Percentiles rank a stretch among this genome's conserved stretches.
These are phyloP conservation scores for Saccharomycopsis fermentans DNA, from an alignment of 805 yeast species.

Conservation along the genomic window DNA sequence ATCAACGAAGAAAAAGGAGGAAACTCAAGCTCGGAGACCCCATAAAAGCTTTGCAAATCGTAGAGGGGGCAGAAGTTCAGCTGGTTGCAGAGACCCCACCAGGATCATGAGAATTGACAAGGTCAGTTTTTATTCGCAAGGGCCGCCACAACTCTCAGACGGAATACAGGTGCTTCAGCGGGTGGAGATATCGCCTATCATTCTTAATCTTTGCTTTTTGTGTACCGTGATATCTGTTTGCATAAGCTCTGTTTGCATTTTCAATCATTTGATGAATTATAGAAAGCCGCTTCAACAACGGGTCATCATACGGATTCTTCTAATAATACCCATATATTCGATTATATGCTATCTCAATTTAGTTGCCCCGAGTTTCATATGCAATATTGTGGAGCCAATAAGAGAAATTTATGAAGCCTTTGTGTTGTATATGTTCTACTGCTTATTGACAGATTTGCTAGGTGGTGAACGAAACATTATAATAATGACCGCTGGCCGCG, in stretches of 20 bases:
- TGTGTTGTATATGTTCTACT: constrained; percentile 87
- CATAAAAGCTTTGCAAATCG: too few relatives aligned
- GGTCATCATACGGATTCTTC: constrained; percentile 66
- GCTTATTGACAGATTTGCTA: constrained; percentile 66
- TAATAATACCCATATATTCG: constrained; percentile 77
- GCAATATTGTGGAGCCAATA: constrained; percentile 53
- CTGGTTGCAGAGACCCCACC: background rate
- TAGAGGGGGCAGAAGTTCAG: background rate
- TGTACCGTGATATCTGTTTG: constrained; percentile 7
- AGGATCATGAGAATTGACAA: background rate
- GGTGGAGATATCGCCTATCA: background rate
- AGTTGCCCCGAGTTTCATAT: constrained; percentile 31
- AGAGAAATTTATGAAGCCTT: constrained; percentile 93
- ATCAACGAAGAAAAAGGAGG: too few relatives aligned
- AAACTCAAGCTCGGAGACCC: too few relatives aligned
- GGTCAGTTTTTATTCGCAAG: background rate
- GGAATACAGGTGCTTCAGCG: background rate
- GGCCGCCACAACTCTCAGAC: background rate
- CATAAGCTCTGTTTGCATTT: constrained; percentile 30
- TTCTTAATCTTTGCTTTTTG: constrained; percentile 4
- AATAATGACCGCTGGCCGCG: constrained; percentile 55
- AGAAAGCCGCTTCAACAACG: constrained; percentile 86
- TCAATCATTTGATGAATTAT: constrained; percentile 56
- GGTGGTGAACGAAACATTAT: constrained; percentile 91
- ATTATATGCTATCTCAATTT: constrained; percentile 55